Evolutionary conservation across 1,284 basidiomycete species (phyloP), one percentile per base, ranked within the genome.

Genomic region (Irpex sp.): DNA sequence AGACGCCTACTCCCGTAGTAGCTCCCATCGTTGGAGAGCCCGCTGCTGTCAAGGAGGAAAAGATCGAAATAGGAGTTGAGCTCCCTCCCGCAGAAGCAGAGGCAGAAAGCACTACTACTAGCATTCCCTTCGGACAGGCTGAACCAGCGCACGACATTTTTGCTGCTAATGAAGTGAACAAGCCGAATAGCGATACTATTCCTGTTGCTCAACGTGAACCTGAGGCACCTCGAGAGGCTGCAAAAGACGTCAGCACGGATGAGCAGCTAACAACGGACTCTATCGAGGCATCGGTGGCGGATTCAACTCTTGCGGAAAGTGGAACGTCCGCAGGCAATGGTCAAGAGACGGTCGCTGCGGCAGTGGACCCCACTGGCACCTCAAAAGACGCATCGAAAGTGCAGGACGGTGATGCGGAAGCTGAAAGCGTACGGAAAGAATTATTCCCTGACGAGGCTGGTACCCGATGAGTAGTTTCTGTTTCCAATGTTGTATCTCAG

Each of bases 71-170:
- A 58, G 64, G 63, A 11, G 63, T 59, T 17, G 59, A 69, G 17
- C 64, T 59, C 5, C 61, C 64, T 3, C 65, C 62, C 11, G 67
- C 66, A 13, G 68, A 64, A n/a, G 67, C 66, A 11, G 68, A 68
- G n/a, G 51, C 64, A 3, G 68, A 68, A 17, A 69, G 76, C 26
- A 70, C 67, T 58, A 55, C 53, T 13, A 86, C 84, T 2, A 74
- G 75, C 0, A 70, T 83, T 7, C 75, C 79, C 6, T 73, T 79
- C 21, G 83, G 80, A 35, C 81, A 83, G 66, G 76, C 87, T 0
- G 88, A 90, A 67, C 90, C 90, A 3, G 89, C 89, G 0, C 79
- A 75, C 8, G 85, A 92, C 68, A 78, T 91, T 61, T 92, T 92
- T 69, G 87, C 77, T 0, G 79, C 65, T 15, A 58, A 75, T 8